Evolutionary conservation across 1,139 yeast genomes (phyloP).

Genomic region (Geotrichum histeridarum): DNA sequence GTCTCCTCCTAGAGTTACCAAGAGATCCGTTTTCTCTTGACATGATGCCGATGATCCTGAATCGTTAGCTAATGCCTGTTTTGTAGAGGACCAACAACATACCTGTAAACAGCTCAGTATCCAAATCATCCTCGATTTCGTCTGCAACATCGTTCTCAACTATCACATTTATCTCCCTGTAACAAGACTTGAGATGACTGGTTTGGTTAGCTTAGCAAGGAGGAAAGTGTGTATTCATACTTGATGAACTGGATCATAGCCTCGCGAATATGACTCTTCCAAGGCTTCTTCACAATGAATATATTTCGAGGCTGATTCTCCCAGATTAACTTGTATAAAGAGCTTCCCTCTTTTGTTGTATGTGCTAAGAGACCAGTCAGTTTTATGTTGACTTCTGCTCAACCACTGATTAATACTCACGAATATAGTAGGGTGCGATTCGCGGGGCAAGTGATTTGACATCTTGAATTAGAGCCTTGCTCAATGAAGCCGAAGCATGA

Average conservation of each 20-base stretch:
- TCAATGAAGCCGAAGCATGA: neutral
- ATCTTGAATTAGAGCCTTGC: conserved; percentile 7
- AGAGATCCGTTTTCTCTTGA: conserved; percentile 50
- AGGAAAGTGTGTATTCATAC: conserved; percentile 26
- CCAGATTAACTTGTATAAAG: conserved; percentile 24
- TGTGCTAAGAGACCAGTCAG: neutral
- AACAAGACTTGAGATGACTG: conserved; percentile 46
- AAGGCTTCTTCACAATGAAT: conserved; percentile 77
- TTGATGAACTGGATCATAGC: conserved; percentile 64
- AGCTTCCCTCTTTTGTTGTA: neutral
- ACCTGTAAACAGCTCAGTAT: conserved; percentile 36
- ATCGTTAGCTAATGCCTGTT: conserved; percentile 26
- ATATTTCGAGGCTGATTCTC: conserved; percentile 54
- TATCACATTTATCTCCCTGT: conserved; percentile 69
- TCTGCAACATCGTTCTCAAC: conserved; percentile 73
- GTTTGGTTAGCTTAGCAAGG: conserved; percentile 11
- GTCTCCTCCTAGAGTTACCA: conserved; percentile 91
- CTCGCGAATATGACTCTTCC: conserved; percentile 58
- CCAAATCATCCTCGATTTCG: conserved; percentile 47
- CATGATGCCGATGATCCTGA: conserved; percentile 7
- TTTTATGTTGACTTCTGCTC: neutral
- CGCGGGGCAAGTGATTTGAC: conserved; percentile 8
- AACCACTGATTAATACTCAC: neutral
- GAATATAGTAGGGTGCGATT: conserved; percentile 12
- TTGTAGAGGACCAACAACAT: conserved; percentile 1